Conservation (phyloP, 2,329 filamentous ascomycete genomes). For the Aspergillus amoenus region DNA sequence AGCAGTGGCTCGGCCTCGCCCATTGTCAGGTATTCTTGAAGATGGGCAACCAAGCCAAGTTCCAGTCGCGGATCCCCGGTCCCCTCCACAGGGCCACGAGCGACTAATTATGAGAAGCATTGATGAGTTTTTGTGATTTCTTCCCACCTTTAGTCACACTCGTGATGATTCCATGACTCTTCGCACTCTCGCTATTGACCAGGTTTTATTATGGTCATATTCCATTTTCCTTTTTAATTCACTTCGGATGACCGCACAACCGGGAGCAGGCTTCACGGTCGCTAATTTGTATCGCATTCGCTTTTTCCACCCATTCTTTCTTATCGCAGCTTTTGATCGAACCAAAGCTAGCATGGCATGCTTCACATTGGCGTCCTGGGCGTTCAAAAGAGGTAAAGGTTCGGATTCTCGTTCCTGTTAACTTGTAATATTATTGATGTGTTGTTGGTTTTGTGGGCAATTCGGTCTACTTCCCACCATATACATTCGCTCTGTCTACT, state of each 20-base stretch:
- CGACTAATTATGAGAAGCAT: conserved; percentile 46
- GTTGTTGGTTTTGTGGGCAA: conserved; percentile 5
- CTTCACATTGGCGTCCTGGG: conserved; percentile 27
- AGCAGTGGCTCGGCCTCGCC: conserved; percentile 35
- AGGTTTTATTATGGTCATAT: neutral
- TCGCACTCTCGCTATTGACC: conserved; percentile 11
- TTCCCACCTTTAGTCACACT: conserved; percentile 8
- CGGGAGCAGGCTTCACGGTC: conserved; percentile 45
- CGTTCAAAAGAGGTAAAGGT: conserved; percentile 27
- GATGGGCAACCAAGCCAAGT: conserved; percentile 12
- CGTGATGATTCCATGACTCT: conserved; percentile 34
- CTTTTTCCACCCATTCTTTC: conserved; percentile 14
- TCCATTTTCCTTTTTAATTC: conserved; percentile 15
- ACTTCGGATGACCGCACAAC: conserved; percentile 35
- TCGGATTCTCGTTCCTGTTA: conserved; percentile 22
- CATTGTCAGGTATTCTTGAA: conserved; percentile 29
- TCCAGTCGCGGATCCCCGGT: conserved; percentile 37
- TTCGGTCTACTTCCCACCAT: conserved; percentile 12
- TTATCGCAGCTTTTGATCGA: conserved; percentile 11
- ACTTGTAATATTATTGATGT: conserved; percentile 34
- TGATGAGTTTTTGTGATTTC: conserved; percentile 44
- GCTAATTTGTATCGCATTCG: conserved; percentile 17
- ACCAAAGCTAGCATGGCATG: conserved; percentile 15
- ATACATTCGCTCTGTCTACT: neutral
- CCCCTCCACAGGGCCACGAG: conserved; percentile 39